A percentile compares a stretch with the other conserved stretches of the same genome.
Evolutionary conservation across 139 green algal species (phyloP).

Genomic region (Volvox africanus): DNA sequence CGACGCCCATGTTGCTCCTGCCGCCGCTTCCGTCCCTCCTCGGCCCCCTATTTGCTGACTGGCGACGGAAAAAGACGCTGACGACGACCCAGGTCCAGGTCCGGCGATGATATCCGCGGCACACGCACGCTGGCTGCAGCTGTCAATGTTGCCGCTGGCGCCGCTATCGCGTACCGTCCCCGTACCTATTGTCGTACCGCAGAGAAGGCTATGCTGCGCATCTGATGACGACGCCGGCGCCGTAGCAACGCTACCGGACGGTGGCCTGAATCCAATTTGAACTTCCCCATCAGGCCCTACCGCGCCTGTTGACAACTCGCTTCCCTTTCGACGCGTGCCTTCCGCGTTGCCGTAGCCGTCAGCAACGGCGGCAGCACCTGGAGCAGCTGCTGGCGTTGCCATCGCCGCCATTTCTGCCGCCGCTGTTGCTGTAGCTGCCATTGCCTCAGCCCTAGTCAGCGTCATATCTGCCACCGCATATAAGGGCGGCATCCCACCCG

Average conservation of each 20-base stretch:
- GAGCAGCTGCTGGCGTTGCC: not conserved
- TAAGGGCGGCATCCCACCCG: too few species aligned
- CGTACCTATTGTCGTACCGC: not conserved
- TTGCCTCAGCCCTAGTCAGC: not conserved
- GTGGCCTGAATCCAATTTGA: not conserved
- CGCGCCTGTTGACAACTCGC: too few species aligned
- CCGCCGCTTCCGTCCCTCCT: not conserved
- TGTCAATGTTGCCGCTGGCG: not conserved
- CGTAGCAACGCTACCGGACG: not conserved
- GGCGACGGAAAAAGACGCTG: too few species aligned
- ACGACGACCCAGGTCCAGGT: not conserved
- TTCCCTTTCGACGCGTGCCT: too few species aligned
- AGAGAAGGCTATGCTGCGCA: not conserved
- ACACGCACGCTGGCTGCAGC: not conserved
- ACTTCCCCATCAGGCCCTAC: too few species aligned
- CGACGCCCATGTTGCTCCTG: too few species aligned
- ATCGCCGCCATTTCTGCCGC: not conserved
- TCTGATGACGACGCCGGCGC: not conserved
- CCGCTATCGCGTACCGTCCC: not conserved
- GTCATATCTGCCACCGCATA: too few species aligned
- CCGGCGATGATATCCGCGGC: not conserved
- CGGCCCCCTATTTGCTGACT: too few species aligned
- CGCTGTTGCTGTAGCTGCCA: not conserved
- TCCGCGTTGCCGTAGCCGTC: not conserved
- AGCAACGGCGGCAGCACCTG: not conserved